phyloP scores from a whole-genome alignment of 2,329 filamentous ascomycete genomes.

The Teratosphaeria gauchensis region DNA sequence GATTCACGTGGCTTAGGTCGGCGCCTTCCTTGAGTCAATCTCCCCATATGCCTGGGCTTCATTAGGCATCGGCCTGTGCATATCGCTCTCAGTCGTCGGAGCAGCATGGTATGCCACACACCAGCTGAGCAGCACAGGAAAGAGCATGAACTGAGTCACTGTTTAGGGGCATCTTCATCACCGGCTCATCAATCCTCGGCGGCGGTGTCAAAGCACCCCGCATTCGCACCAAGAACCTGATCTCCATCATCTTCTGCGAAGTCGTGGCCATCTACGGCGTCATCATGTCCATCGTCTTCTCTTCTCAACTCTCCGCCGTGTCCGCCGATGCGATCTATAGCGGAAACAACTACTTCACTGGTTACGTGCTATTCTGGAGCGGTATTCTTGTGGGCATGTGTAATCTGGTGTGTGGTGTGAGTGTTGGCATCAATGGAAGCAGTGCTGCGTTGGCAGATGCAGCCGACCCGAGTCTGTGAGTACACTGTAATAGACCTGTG shows the following conservation, averaged over 20 bases:
- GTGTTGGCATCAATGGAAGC: constrained; percentile 95
- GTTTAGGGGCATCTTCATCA: constrained; percentile 93
- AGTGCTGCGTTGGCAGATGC: constrained; percentile 94
- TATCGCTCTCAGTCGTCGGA: constrained; percentile 90
- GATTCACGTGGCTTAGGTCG: constrained; percentile 50
- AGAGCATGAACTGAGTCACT: not conserved
- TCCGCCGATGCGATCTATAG: constrained; percentile 57
- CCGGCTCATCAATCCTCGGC: constrained; percentile 92
- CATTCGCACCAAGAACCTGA: constrained; percentile 98
- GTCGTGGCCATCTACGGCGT: constrained; percentile 99
- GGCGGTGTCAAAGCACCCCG: constrained; percentile 93
- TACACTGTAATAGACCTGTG: constrained; percentile 10
- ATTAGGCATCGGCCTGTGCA: constrained; percentile 85
- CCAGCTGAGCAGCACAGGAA: constrained; percentile 11
- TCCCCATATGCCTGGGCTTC: constrained; percentile 92
- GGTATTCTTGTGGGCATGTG: constrained; percentile 90
- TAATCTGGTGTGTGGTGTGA: constrained; percentile 91
- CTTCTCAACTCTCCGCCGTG: constrained; percentile 67
- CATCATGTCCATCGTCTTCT: constrained; percentile 99
- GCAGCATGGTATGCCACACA: constrained; percentile 67
- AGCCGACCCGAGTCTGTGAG: constrained; percentile 79
- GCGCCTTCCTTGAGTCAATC: constrained; percentile 84
- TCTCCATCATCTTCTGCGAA: constrained; percentile 99
- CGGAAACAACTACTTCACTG: constrained; percentile 80
- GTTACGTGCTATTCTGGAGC: constrained; percentile 91